A percentile compares a stretch with the other conserved stretches of the same genome.
Conservation (phyloP, 2,329 filamentous ascomycete genomes). For the Ceratocystis cacaofunesta region DNA sequence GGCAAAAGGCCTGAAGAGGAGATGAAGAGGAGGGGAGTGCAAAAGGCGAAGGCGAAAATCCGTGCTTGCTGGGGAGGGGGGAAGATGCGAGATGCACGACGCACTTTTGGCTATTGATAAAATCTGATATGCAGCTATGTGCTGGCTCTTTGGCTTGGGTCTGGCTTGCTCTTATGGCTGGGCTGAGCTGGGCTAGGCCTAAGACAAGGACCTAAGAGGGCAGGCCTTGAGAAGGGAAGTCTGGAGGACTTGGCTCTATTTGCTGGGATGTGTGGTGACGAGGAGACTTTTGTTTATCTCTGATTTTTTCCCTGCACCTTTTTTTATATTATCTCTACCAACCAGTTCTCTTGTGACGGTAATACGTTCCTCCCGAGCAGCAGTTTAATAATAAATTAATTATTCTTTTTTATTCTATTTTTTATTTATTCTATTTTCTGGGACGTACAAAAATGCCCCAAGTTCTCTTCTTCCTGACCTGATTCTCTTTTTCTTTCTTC, state of each 20-base stretch:
- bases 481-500: background rate
- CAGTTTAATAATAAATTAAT: background rate
- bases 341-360: background rate
- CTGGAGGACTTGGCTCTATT: no score
- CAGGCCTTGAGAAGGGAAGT: no score
- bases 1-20: background rate
- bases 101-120: background rate
- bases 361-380: constrained; percentile 1
- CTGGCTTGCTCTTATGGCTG: background rate
- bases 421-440: background rate
- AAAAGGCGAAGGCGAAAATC: background rate
- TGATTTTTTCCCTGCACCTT: background rate
- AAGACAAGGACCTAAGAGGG: no score
- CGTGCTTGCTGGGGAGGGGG: background rate
- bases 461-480: background rate
- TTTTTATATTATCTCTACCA: background rate
- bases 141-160: background rate
- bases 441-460: constrained; percentile 3
- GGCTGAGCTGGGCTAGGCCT: background rate
- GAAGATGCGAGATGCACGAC: background rate
- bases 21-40: background rate
- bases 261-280: background rate
- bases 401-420: background rate
- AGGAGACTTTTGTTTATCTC: background rate
- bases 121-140: constrained; percentile 2